Evolutionary conservation across 1,284 basidiomycete genomes (phyloP).

Genomic region (Cutaneotrichosporon sp.): DNA sequence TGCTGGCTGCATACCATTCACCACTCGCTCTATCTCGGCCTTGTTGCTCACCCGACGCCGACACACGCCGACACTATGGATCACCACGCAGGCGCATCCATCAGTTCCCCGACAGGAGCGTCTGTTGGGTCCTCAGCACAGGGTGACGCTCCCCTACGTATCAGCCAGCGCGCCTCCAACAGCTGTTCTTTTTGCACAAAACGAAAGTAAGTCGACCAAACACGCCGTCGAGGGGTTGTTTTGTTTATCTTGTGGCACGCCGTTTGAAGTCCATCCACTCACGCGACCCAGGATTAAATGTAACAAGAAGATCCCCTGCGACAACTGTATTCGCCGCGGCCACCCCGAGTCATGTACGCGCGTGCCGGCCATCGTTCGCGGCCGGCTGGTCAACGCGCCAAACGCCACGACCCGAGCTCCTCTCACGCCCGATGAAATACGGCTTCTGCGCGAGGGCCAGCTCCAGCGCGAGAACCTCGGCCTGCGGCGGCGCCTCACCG

Average conservation of each 20-base stretch:
- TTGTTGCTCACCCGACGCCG: conserved; percentile 1
- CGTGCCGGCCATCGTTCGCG: conserved; percentile 20
- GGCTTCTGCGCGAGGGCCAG: conserved; percentile 19
- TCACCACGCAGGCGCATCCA: neutral
- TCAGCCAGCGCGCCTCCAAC: conserved; percentile 21
- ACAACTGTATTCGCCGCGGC: conserved; percentile 21
- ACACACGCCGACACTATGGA: neutral
- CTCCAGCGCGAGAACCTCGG: conserved; percentile 22
- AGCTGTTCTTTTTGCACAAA: conserved; percentile 22
- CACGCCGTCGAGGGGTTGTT: too few relatives aligned
- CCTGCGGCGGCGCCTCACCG: conserved; percentile 14
- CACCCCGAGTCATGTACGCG: conserved; percentile 21
- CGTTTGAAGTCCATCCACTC: neutral
- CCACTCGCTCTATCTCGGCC: conserved; percentile 1
- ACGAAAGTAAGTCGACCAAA: conserved; percentile 22
- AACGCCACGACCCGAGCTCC: conserved; percentile 17
- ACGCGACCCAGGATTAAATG: conserved; percentile 18
- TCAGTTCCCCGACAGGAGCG: neutral
- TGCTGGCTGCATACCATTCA: neutral
- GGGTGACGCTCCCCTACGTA: conserved; percentile 4
- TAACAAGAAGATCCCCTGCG: conserved; percentile 20
- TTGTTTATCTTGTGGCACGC: neutral
- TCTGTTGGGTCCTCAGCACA: neutral
- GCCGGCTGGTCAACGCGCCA: conserved; percentile 20
- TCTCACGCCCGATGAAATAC: conserved; percentile 20